phyloP scores from a whole-genome alignment of 371 early-diverging fungal genomes.

The Syncephalastrum contaminatum region DNA sequence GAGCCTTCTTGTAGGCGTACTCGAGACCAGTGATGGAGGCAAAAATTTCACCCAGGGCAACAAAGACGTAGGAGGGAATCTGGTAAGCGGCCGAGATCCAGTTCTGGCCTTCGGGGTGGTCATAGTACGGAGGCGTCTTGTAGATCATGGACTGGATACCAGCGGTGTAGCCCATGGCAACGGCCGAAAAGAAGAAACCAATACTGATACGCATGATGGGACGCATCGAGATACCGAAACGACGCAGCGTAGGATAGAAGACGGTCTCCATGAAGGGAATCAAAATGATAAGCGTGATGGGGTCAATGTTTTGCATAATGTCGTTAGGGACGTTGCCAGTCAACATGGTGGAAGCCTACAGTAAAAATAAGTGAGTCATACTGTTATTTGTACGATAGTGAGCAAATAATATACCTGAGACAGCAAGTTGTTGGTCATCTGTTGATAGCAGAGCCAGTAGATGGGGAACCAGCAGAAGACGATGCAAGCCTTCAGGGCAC shows the following conservation, averaged over 20 bases:
- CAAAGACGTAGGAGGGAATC: conserved; percentile 63
- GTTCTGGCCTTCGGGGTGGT: conserved; percentile 19
- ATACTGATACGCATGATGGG: conserved; percentile 71
- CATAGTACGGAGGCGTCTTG: conserved; percentile 24
- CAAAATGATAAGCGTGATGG: conserved; percentile 63
- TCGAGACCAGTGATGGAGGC: conserved; percentile 74
- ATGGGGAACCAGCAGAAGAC: conserved; percentile 74
- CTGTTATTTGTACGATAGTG: conserved; percentile 40
- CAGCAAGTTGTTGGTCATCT: conserved; percentile 76
- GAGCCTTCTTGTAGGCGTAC: conserved; percentile 74
- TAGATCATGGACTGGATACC: conserved; percentile 70
- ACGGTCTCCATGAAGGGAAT: conserved; percentile 73
- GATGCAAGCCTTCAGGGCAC: conserved; percentile 64
- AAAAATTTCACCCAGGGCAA: conserved; percentile 70
- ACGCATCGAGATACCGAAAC: conserved; percentile 59
- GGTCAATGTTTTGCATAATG: conserved; percentile 64
- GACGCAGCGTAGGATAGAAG: conserved; percentile 67
- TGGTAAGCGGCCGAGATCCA: conserved; percentile 65
- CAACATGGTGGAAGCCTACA: conserved; percentile 47
- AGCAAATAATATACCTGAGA: conserved; percentile 51
- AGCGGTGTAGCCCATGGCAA: conserved; percentile 71
- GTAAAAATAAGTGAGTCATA: background rate
- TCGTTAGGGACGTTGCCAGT: conserved; percentile 62
- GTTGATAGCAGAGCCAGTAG: conserved; percentile 78
- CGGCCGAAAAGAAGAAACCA: conserved; percentile 66